A percentile compares a stretch with the other conserved stretches of the same genome.
These are phyloP conservation scores for Termitomyces eurrhizus DNA, from an alignment of 768 basidiomycete species.

Conservation along the genomic window DNA sequence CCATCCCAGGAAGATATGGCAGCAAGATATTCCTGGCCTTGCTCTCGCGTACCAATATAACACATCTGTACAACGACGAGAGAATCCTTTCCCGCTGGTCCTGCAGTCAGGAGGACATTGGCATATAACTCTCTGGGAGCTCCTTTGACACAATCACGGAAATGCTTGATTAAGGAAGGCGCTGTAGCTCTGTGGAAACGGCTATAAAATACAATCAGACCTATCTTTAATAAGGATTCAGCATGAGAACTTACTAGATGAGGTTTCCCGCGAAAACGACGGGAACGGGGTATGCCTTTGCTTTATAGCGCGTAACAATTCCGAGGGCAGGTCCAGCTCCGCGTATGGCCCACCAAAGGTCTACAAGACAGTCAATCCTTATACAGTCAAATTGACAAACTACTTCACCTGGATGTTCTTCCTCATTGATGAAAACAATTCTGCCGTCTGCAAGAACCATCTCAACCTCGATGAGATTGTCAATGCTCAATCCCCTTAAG, in stretches of 20 bases:
- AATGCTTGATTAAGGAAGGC: constrained; percentile 84
- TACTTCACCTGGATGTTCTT: constrained; percentile 59
- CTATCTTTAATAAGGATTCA: background rate
- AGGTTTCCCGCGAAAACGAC: constrained; percentile 91
- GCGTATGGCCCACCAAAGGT: constrained; percentile 85
- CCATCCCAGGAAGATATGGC: constrained; percentile 86
- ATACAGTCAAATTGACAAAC: background rate
- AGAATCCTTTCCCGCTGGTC: constrained; percentile 78
- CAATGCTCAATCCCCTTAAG: constrained; percentile 80
- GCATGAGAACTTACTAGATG: constrained; percentile 63
- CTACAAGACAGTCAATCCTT: constrained; percentile 30
- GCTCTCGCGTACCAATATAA: constrained; percentile 72
- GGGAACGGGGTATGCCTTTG: constrained; percentile 83
- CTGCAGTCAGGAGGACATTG: constrained; percentile 87
- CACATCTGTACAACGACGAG: constrained; percentile 92
- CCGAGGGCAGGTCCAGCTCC: constrained; percentile 84
- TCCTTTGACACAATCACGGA: constrained; percentile 89
- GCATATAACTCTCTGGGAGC: constrained; percentile 87
- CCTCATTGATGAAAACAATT: constrained; percentile 75
- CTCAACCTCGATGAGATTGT: constrained; percentile 89
- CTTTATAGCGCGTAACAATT: constrained; percentile 86
- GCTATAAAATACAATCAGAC: constrained; percentile 34
- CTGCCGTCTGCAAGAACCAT: constrained; percentile 88
- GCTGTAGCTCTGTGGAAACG: constrained; percentile 87
- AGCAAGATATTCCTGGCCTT: constrained; percentile 75